These are phyloP conservation scores for Porcisia deanei DNA, from an alignment of 208 protist species.

Conservation along the genomic window DNA sequence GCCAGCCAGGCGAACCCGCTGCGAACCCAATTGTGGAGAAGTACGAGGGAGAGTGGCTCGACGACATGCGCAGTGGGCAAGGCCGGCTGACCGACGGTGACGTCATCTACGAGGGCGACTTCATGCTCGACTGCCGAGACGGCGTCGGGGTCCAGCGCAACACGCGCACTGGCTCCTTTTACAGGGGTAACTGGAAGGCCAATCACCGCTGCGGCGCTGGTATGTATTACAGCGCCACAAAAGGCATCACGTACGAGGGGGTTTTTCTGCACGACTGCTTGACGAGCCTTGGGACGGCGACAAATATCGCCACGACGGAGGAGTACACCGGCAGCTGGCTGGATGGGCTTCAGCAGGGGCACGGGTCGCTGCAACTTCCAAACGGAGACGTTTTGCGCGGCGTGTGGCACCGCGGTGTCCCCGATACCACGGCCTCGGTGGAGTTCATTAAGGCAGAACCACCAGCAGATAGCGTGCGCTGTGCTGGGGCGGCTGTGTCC, in stretches of 20 bases:
- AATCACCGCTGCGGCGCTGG: conserved; percentile 66
- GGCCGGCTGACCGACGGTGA: conserved; percentile 61
- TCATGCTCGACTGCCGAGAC: conserved; percentile 46
- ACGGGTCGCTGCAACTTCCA: conserved; percentile 66
- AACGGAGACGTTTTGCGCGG: conserved; percentile 80
- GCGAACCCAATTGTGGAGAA: conserved; percentile 20
- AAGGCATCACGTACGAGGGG: conserved; percentile 67
- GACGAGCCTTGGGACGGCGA: conserved; percentile 51
- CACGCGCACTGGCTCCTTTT: conserved; percentile 64
- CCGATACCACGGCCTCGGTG: conserved; percentile 64
- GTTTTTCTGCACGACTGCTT: conserved; percentile 78
- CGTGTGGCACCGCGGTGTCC: conserved; percentile 70
- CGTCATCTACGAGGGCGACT: conserved; percentile 78
- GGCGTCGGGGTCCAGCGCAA: conserved; percentile 65
- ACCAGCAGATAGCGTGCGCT: conserved; percentile 18
- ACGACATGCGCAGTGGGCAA: conserved; percentile 66
- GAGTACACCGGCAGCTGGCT: conserved; percentile 84
- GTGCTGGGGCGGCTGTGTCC: conserved; percentile 7
- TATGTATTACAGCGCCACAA: conserved; percentile 51
- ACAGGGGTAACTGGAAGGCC: conserved; percentile 76
- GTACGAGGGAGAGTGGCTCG: conserved; percentile 85
- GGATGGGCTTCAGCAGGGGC: conserved; percentile 81
- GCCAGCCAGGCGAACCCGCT: conserved; percentile 11
- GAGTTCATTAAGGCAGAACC: conserved; percentile 49
- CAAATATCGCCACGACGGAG: conserved; percentile 20